These are phyloP conservation scores for Calocybe indica DNA, from an alignment of 768 basidiomycete genomes.

Conservation along the genomic window DNA sequence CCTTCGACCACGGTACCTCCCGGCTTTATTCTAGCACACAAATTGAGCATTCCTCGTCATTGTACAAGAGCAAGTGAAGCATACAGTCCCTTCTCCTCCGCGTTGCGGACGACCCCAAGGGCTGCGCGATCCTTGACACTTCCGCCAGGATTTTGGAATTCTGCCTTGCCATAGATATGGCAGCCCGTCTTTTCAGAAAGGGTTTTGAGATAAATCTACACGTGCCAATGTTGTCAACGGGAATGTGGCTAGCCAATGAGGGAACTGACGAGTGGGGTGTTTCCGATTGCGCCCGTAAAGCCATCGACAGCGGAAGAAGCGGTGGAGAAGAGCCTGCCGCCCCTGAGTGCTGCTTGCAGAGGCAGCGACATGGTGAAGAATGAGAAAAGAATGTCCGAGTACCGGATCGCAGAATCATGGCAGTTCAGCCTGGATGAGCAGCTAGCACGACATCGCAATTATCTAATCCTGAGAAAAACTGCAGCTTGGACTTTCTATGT, in stretches of 20 bases:
- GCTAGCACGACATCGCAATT: constrained; percentile 30
- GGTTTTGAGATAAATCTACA: constrained; percentile 74
- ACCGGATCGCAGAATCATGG: not conserved
- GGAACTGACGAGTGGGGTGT: constrained; percentile 78
- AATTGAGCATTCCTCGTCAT: not conserved
- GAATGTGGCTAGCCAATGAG: not conserved
- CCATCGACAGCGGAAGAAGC: constrained; percentile 50
- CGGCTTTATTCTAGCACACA: constrained; percentile 55
- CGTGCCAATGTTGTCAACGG: not conserved
- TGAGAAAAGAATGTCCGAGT: constrained; percentile 5
- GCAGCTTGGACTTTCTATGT: constrained; percentile 8
- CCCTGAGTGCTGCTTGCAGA: constrained; percentile 19
- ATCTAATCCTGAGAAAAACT: constrained; percentile 13
- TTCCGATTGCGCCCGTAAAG: constrained; percentile 85
- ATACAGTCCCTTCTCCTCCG: constrained; percentile 78
- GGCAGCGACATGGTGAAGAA: constrained; percentile 27
- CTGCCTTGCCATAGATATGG: constrained; percentile 90
- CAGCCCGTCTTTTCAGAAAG: constrained; percentile 82
- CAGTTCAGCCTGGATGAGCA: constrained; percentile 9
- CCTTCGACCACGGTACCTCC: constrained; percentile 99
- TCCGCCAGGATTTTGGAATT: constrained; percentile 97
- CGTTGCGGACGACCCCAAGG: constrained; percentile 78
- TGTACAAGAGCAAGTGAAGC: constrained; percentile 19
- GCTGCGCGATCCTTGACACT: constrained; percentile 98
- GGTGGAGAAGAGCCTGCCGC: constrained; percentile 29